Conservation (phyloP, 1,284 basidiomycete genomes). For the Stereum hirsutum region DNA sequence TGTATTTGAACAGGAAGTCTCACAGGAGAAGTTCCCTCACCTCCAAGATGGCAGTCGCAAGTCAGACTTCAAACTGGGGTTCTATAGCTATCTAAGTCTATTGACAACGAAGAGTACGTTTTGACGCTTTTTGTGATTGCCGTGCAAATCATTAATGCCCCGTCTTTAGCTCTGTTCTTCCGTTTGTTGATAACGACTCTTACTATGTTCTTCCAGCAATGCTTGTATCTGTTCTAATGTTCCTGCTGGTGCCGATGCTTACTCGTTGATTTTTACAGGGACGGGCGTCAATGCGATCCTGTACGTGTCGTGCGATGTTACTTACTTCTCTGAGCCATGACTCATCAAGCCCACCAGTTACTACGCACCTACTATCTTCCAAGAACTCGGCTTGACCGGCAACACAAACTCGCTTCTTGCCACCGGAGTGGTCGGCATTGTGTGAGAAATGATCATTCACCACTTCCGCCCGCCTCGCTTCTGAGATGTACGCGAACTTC, state of each 20-base stretch:
- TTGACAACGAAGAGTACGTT: slow-evolving; percentile 38
- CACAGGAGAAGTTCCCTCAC: slow-evolving; percentile 46
- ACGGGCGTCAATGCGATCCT: slow-evolving; percentile 58
- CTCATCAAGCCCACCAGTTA: slow-evolving; percentile 13
- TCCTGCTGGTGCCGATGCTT: slow-evolving; percentile 47
- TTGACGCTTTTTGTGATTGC: neutral
- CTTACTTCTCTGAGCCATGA: neutral
- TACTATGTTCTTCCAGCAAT: slow-evolving; percentile 20
- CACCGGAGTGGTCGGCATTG: slow-evolving; percentile 78
- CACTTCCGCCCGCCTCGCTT: neutral
- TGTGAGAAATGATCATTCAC: slow-evolving; percentile 34
- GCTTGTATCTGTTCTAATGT: slow-evolving; percentile 1
- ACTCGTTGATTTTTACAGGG: slow-evolving; percentile 73
- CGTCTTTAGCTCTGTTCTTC: slow-evolving; percentile 38
- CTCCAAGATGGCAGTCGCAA: slow-evolving; percentile 51
- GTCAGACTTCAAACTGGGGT: slow-evolving; percentile 54
- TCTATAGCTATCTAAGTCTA: slow-evolving; percentile 48
- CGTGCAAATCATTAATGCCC: slow-evolving; percentile 5
- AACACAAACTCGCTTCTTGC: slow-evolving; percentile 60
- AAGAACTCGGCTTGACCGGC: slow-evolving; percentile 43
- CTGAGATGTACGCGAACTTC: neutral
- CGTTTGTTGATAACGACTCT: slow-evolving; percentile 52
- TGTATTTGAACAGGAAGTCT: slow-evolving; percentile 62
- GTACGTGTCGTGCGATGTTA: slow-evolving; percentile 18
- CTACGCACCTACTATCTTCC: slow-evolving; percentile 62